Evolutionary conservation across 768 basidiomycete genomes (phyloP).

Genomic region (Trametes maxima): DNA sequence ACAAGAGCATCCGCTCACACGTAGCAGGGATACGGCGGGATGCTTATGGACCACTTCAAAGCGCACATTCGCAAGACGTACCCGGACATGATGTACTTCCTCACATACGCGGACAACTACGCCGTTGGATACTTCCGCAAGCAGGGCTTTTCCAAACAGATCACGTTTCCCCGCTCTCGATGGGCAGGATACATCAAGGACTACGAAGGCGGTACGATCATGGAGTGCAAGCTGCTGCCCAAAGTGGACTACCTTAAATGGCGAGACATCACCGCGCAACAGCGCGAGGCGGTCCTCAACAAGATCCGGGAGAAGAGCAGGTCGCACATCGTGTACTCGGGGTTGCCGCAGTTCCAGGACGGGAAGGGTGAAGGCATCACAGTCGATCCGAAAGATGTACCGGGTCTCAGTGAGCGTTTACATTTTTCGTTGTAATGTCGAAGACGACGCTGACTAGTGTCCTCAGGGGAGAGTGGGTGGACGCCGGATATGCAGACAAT

Average conservation of each 20-base stretch:
- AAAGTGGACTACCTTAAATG: constrained; percentile 90
- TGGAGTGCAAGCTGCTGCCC: constrained; percentile 96
- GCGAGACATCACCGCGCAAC: constrained; percentile 68
- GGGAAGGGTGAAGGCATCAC: constrained; percentile 52
- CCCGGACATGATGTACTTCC: constrained; percentile 89
- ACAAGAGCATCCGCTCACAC: not conserved
- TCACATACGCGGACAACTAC: constrained; percentile 99
- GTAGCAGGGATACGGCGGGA: constrained; percentile 89
- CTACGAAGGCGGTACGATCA: constrained; percentile 98
- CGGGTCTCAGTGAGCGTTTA: constrained; percentile 62
- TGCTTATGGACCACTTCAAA: constrained; percentile 99
- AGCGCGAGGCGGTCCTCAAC: constrained; percentile 86
- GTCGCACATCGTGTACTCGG: constrained; percentile 84
- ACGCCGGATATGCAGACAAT: constrained; percentile 75
- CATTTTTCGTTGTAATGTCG: not conserved
- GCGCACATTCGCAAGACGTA: constrained; percentile 84
- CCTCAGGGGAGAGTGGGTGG: constrained; percentile 89
- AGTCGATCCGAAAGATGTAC: constrained; percentile 78
- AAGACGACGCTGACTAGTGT: constrained; percentile 19
- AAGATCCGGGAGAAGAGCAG: constrained; percentile 87
- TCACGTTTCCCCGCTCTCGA: constrained; percentile 82
- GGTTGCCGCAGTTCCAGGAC: constrained; percentile 73
- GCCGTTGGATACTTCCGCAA: constrained; percentile 99
- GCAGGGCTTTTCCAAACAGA: constrained; percentile 98
- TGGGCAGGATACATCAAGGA: constrained; percentile 99